A percentile compares a stretch with the other conserved stretches of the same genome.
Evolutionary conservation across 225 moss, liverwort and hornwort species (phyloP).

Genomic region (Antitrichia curtipendula): DNA sequence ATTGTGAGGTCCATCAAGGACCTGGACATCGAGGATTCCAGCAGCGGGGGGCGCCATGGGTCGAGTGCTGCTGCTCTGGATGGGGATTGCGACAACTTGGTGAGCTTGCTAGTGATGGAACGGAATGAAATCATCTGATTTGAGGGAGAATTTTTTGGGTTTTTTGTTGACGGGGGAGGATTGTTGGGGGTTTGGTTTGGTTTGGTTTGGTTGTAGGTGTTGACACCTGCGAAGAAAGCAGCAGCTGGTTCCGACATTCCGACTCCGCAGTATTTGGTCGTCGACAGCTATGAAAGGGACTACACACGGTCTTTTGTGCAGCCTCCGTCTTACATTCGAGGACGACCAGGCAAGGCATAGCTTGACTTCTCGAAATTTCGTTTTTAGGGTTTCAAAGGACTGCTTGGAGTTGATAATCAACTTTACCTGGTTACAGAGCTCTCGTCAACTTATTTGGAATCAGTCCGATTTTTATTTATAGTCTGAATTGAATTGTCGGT

Average conservation of each 20-base stretch:
- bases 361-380: neutral
- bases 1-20: slow-evolving; percentile 97
- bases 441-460: neutral
- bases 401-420: neutral
- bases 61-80: slow-evolving; percentile 49
- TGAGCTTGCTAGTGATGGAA: neutral
- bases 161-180: neutral
- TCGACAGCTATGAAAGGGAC: slow-evolving; percentile 92
- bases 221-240: slow-evolving; percentile 72
- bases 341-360: slow-evolving; percentile 63
- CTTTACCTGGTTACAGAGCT: neutral
- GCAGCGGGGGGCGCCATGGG: slow-evolving; percentile 54
- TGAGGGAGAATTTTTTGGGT: neutral
- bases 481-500: neutral
- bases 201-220: slow-evolving; percentile 23
- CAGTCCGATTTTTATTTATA: neutral
- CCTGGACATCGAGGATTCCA: slow-evolving; percentile 92
- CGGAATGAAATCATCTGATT: neutral
- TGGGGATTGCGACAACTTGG: slow-evolving; percentile 62
- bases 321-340: slow-evolving; percentile 95
- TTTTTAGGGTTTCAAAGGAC: neutral
- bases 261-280: slow-evolving; percentile 87
- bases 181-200: neutral
- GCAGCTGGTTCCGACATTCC: slow-evolving; percentile 86
- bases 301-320: slow-evolving; percentile 86